Evolutionary conservation across 2,329 filamentous ascomycete species (phyloP), one percentile per base, ranked within the genome.

Genomic region (Nectriaceae sp.): DNA sequence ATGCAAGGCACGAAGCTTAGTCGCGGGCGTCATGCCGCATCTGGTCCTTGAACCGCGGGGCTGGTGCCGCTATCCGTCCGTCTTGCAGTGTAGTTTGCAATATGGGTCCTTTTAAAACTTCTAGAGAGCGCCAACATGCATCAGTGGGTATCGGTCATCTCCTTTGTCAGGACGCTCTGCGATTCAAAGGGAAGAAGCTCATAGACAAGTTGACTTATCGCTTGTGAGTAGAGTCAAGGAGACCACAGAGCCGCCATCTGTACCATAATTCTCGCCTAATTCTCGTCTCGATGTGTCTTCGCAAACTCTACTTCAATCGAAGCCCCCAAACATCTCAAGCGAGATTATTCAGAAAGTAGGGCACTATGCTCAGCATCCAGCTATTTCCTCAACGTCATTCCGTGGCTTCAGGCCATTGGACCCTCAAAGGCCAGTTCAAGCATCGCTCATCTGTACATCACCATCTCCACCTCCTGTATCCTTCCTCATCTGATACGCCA

Each of bases 401-500:
- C 24, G 13, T 29, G 13, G 13, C 13, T 29, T 29, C 24, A n/a
- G n/a, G n/a, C n/a, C n/a, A n/a, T n/a, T n/a, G n/a, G n/a, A n/a
- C n/a, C n/a, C n/a, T n/a, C n/a, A n/a, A n/a, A n/a, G n/a, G n/a
- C n/a, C n/a, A n/a, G n/a, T n/a, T 47, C 24, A 61, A 31, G 55
- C 59, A 58, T 62, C 67, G 50, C 39, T 54, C 68, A 57, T 66
- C 49, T 54, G 59, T 43, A 62, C 53, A 33, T 66, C 64, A 21
- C 58, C 56, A 24, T 38, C 41, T 16, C 16, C 33, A 8, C 53
- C 26, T 20, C 40, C 47, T 15, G 43, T 42, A 6, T 62, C 59
- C 56, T 68, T 74, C 54, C 79, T 73, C 82, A 85, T 85, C 61
- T 81, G 66, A 63, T 78, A 86, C 2, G 74, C 74, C 76, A 84